Base-by-base conservation (phyloP, 495 filamentous ascomycete genomes). In the Podospora australis region DNA sequence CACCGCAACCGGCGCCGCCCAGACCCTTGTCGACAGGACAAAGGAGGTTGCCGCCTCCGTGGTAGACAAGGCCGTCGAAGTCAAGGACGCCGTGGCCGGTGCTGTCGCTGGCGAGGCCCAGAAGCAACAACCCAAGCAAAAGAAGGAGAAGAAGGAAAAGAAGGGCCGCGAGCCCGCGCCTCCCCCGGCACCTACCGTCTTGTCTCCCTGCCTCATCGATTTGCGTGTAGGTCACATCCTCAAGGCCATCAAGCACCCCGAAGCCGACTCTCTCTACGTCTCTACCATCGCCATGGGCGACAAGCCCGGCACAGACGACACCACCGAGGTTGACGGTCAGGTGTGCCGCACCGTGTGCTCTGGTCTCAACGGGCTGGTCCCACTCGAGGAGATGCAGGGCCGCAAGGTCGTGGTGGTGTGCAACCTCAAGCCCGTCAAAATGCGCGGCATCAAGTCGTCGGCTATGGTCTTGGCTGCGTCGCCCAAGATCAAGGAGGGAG, bases 381-480 rank as follows among this genome's bases (percentile, higher is more conserved):
- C 92, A 0, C 75, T 98, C 43, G 87, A 82, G 68, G 89, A 95
- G 68, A 96, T 98, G 94, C 92, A 98, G 67, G 81, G 78, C 59
- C 85, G 94, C 58, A 95, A 91, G 74, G 88, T 98, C 39, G 80
- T 97, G 34, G 86, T 87, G 9, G 90, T 98, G 19, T 94, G 88
- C 74, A 98, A 98, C 67, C 75, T 98, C 57, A 98, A 98, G 78
- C 92, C 92, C 9, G 92, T 96, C 55, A 96, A 91, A 58, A 97
- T 98, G 92, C 83, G 94, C 29, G 91, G 94, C 48, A 86, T 98
- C 70, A 96, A 96, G 73, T 92, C 87, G 39, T 78, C 73, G 28
- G 92, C 92, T 48, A 96, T 98, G 94, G 92, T 98, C 10, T 75
- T 98, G 21, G 94, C 94, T 13, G 92, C 92, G 13, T 96, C 90